Evolutionary conservation across 805 yeast species (phyloP), one percentile per base, ranked within the genome.

Genomic region (Yarrowia sp.): DNA sequence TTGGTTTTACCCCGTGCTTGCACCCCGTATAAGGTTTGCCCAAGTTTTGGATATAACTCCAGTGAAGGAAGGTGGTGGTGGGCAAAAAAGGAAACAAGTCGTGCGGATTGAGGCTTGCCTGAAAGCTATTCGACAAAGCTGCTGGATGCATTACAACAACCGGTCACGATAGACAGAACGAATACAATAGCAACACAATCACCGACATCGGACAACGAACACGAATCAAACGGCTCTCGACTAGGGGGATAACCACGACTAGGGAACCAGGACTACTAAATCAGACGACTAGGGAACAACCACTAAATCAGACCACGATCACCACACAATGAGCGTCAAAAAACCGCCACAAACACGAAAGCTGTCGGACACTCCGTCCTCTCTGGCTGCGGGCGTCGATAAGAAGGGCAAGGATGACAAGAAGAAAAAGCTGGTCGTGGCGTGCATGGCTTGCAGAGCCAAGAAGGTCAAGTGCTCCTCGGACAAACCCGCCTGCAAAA

Each of bases 381-480:
- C 58, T 6, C 32, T 51, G 24, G 56, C 56, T 4, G 19, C 32
- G 6, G 16, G 16, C 24, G 16, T 24, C 24, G 58, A 51, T 32
- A 51, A 33, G 18, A 51, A 51, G 32, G 32, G 42, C 3, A 35
- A 51, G 32, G 42, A 51, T 5, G 58, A 51, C 42, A 51, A 51
- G 42, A 51, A 51, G 31, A 72, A 69, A 42, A 70, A 71, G 53
- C 67, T 70, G 24, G 74, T 71, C 25, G 74, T 70, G 18, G 76
- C 76, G 7, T 73, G 76, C 61, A 65, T 65, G 35, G 71, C 71
- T 18, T 73, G 76, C 58, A 64, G 76, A n/a, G 70, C 70, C 55
- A 73, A 73, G 65, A 73, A 73, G 67, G 73, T 72, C 61, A 72
- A 71, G 63, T 73, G 76, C 64, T 69, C 76, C 1, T 73, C 73